Percentiles rank a stretch among this genome's conserved stretches.
These are phyloP conservation scores for Solanum hybrid DNA, from an alignment of 305 asterid genomes.

Conservation along the genomic window DNA sequence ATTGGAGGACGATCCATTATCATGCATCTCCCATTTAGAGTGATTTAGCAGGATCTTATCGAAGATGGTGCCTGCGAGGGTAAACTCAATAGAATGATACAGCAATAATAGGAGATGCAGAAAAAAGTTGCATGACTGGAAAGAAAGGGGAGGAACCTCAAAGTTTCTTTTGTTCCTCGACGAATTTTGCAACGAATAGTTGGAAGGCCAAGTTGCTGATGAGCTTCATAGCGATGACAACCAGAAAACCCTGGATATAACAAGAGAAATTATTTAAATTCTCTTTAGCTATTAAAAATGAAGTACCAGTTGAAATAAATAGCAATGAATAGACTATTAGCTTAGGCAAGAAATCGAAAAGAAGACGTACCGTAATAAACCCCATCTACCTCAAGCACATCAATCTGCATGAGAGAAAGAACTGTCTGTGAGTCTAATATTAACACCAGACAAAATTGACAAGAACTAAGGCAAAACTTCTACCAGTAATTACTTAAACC, in stretches of 20 bases:
- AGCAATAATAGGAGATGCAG: neutral
- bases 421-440: neutral
- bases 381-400: constrained; percentile 92
- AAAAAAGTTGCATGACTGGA: neutral
- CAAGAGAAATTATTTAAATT: neutral
- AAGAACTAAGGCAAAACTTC: neutral
- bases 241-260: constrained; percentile 66
- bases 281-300: neutral
- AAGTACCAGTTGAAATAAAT: neutral
- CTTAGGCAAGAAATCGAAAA: neutral
- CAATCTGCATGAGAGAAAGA: constrained; percentile 49
- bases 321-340: neutral
- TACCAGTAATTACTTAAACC: neutral
- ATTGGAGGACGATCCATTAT: neutral
- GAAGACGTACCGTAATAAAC: constrained; percentile 55
- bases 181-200: constrained; percentile 86
- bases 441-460: neutral
- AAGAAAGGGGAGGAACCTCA: constrained; percentile 34
- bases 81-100: neutral
- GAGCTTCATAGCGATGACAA: constrained; percentile 93
- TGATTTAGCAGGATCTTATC: constrained; percentile 18
- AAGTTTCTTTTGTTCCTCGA: constrained; percentile 88
- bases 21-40: neutral
- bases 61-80: constrained; percentile 56
- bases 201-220: constrained; percentile 73